Percentiles rank a stretch among this genome's conserved stretches.
phyloP scores from a whole-genome alignment of 2,329 filamentous ascomycete genomes.

The Monosporascus sp. region DNA sequence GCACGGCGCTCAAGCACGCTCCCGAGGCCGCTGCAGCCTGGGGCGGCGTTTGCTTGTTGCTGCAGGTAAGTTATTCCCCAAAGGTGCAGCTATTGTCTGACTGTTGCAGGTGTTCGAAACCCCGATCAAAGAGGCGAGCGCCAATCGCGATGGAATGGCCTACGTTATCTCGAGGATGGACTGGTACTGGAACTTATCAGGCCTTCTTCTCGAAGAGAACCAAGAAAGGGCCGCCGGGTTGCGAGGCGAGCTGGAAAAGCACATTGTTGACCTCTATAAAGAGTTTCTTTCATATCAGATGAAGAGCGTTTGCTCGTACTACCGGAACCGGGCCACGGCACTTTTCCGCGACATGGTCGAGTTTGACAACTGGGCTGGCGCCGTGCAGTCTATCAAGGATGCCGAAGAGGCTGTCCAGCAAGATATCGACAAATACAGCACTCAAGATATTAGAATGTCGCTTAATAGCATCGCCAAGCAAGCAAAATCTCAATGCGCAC shows the following conservation, averaged over 20 bases:
- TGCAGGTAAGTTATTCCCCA: conserved; percentile 24
- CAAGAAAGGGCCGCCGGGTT: conserved; percentile 5
- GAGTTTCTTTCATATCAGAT: conserved; percentile 35
- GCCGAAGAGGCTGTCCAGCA: conserved; percentile 16
- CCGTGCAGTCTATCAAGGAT: conserved; percentile 23
- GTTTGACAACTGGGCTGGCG: conserved; percentile 30
- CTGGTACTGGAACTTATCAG: conserved; percentile 31
- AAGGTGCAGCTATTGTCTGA: conserved; percentile 1
- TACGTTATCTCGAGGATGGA: conserved; percentile 32
- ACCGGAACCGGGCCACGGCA: conserved; percentile 20
- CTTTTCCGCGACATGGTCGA: conserved; percentile 26
- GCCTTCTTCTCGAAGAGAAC: conserved; percentile 21
- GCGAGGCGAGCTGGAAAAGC: conserved; percentile 15
- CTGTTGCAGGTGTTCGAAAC: conserved; percentile 24
- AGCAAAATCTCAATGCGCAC: neutral
- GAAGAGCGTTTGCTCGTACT: conserved; percentile 33
- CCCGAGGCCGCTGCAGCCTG: conserved; percentile 33
- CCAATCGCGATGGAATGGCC: conserved; percentile 28
- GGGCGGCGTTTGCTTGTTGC: conserved; percentile 29
- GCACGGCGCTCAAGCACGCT: conserved; percentile 20
- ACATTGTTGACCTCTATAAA: conserved; percentile 32
- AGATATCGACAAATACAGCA: conserved; percentile 6
- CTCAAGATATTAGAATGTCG: neutral
- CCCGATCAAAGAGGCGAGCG: conserved; percentile 18
- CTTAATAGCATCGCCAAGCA: neutral